A percentile compares a stretch with the other conserved stretches of the same genome.
phyloP scores from a whole-genome alignment of 2,329 filamentous ascomycete species.

The Thielaviopsis euricoi region DNA sequence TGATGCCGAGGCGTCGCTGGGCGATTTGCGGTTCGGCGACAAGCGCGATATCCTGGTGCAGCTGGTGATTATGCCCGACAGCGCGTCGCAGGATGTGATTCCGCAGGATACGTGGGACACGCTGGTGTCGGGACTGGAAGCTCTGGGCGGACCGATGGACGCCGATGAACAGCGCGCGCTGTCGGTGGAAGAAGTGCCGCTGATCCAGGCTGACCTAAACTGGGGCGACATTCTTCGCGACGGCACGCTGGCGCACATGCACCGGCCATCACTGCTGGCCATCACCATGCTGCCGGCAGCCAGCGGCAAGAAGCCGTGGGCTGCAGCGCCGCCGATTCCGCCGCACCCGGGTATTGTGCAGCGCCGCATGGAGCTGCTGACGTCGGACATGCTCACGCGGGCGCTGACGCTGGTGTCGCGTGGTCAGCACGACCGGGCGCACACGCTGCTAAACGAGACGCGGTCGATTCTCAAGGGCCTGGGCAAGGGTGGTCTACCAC shows the following conservation, averaged over 20 bases:
- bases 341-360: conserved; percentile 92
- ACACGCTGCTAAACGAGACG: conserved; percentile 84
- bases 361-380: conserved; percentile 90
- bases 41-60: conserved; percentile 90
- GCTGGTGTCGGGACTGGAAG: conserved; percentile 87
- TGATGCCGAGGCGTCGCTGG: conserved; percentile 82
- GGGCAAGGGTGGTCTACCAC: conserved; percentile 84
- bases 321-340: conserved; percentile 63
- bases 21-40: conserved; percentile 87
- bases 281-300: conserved; percentile 81
- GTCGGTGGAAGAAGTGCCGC: conserved; percentile 84
- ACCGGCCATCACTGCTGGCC: conserved; percentile 76
- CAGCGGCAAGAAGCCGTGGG: conserved; percentile 49
- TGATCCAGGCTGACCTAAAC: conserved; percentile 85
- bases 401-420: conserved; percentile 80
- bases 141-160: conserved; percentile 73
- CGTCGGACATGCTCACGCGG: conserved; percentile 91
- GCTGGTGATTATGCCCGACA: conserved; percentile 80
- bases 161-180: conserved; percentile 67
- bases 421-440: conserved; percentile 83
- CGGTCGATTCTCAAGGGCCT: conserved; percentile 89
- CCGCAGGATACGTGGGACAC: conserved; percentile 95
- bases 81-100: conserved; percentile 60
- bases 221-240: conserved; percentile 91
- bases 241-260: conserved; percentile 68